These are phyloP conservation scores for Rhodofomes roseus DNA, from an alignment of 1,284 basidiomycete genomes.

Conservation along the genomic window DNA sequence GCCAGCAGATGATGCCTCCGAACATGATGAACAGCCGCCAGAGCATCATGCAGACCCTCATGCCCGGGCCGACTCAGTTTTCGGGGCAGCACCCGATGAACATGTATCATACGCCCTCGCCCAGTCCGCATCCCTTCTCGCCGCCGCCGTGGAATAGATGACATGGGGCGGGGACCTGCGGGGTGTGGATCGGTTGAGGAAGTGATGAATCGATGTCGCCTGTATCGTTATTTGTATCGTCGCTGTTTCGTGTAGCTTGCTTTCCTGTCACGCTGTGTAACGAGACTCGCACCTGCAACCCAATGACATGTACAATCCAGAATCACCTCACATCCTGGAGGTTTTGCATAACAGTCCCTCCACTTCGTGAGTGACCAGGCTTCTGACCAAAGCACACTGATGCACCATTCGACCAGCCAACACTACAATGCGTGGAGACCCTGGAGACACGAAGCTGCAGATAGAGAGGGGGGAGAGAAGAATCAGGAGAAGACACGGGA, in stretches of 20 bases:
- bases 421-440: background rate
- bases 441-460: no score
- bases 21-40: background rate
- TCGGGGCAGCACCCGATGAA: background rate
- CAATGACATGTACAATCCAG: background rate
- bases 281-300: background rate
- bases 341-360: no score
- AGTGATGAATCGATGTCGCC: background rate
- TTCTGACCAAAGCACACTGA: background rate
- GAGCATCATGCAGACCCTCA: background rate
- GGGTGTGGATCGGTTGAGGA: background rate
- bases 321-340: no score
- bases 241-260: background rate
- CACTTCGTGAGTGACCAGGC: no score
- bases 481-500: background rate
- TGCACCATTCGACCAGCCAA: background rate
- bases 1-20: background rate
- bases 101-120: background rate
- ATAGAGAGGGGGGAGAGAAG: background rate
- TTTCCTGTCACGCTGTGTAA: background rate
- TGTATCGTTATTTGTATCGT: constrained; percentile 2
- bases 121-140: background rate
- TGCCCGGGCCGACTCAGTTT: background rate
- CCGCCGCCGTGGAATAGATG: background rate
- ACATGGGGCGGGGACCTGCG: background rate